phyloP scores from a whole-genome alignment of 257 asterid species.

The Nicotiana noctiflora region DNA sequence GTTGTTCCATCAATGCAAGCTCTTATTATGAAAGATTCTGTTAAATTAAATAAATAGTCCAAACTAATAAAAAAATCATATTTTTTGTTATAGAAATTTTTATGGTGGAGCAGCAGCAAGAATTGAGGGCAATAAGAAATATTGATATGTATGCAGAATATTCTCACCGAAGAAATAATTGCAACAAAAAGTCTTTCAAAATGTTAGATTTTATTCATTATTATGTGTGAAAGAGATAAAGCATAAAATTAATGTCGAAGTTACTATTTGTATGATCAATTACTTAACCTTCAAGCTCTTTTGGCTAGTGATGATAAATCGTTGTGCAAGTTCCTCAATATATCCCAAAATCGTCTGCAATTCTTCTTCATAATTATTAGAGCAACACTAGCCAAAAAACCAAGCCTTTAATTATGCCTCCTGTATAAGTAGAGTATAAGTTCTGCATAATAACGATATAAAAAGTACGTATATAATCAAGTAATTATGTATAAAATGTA shows the following conservation, averaged over 20 bases:
- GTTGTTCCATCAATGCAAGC: neutral
- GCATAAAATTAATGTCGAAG: neutral
- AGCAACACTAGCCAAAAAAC: no score
- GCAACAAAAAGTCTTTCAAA: neutral
- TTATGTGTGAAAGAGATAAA: neutral
- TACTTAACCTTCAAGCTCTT: neutral
- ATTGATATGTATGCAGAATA: neutral
- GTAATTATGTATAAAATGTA: no score
- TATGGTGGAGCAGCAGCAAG: conserved; percentile 11
- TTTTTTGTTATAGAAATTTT: neutral
- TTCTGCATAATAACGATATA: no score
- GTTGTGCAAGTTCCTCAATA: no score
- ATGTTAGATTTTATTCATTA: neutral
- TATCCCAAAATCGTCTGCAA: no score
- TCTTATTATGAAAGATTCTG: neutral
- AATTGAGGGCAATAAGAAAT: neutral
- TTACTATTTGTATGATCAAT: neutral
- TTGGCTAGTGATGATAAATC: no score
- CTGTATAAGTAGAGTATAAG: no score
- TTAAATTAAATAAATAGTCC: neutral
- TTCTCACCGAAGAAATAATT: neutral
- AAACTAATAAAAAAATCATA: neutral
- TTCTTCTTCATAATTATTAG: no score
- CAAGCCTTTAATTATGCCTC: no score
- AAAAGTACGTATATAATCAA: no score